Evolutionary conservation across 2,329 filamentous ascomycete species (phyloP), one percentile per base, ranked within the genome.

Genomic region (Fusarium sarcochroum): DNA sequence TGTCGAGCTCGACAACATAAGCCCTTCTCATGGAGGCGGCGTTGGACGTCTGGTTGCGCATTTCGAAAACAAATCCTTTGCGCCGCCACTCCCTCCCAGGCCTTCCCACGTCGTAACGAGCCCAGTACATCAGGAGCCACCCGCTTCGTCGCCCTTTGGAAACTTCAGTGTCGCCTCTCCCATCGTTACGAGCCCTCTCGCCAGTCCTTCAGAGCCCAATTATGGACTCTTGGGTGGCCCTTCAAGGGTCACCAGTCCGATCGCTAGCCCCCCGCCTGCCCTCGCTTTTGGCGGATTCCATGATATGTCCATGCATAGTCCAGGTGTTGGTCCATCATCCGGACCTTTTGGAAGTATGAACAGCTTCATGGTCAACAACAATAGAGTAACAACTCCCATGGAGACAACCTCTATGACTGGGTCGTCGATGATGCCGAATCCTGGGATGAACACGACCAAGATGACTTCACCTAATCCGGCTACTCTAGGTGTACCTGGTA

Each of bases 21-120:
- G 48, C 42, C 44, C 73, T n/a, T 41, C 62, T 32, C 76, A 76
- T 37, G 70, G 72, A 23, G 67, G 73, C 34, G 76, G 78, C 38
- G 80, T 81, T 49, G 76, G 79, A 45, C 78, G 79, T 45, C 65
- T 82, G 46, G 77, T 81, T 58, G 78, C 80, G 48, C 80, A 81
- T 49, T 82, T 82, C 68, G 80, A 82, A 53, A 80, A 77, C 58
- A 80, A 79, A 56, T 76, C 70, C 46, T 78, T 76, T 69, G 75
- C 75, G 38, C 79, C 76, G 38, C 76, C 78, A 38, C 74, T 80
- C 3, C 79, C 79, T 46, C 75, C 79, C 8, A 74, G 80, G 54
- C 77, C 78, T 32, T 75, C 72, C 37, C 76, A 73, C 46, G 63
- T 60, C 23, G 66, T 71, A 54, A 67, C 72, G 47, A 78, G 70